Evolutionary conservation across 169 alveolate genomes (phyloP), one percentile per base, ranked within the genome.

Genomic region (Perkinsus chesapeaki): DNA sequence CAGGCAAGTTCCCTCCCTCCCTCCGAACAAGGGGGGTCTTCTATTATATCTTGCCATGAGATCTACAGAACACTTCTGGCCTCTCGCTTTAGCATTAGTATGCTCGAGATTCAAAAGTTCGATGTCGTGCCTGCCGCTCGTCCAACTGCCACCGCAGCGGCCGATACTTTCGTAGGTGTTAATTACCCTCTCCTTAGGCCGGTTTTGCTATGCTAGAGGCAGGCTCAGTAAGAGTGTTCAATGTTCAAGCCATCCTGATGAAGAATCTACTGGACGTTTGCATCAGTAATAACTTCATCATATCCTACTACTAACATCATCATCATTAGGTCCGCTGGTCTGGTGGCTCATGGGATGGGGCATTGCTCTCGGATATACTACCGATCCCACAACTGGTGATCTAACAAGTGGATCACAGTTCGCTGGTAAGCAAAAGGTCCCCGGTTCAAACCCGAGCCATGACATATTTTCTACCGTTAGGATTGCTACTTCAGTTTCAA

Each of bases 131-230:
- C n/a, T n/a, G n/a, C n/a, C n/a, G n/a, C n/a, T n/a, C n/a, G n/a
- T n/a, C n/a, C n/a, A n/a, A n/a, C n/a, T n/a, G n/a, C n/a, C n/a
- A n/a, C n/a, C n/a, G n/a, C n/a, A n/a, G n/a, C n/a, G n/a, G n/a
- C n/a, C n/a, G n/a, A n/a, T n/a, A n/a, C n/a, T n/a, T n/a, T n/a
- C n/a, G n/a, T n/a, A n/a, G n/a, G n/a, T n/a, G n/a, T n/a, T n/a
- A n/a, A n/a, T n/a, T n/a, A n/a, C n/a, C n/a, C n/a, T n/a, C 82
- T 60, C 82, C 12, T 60, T 93, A 93, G 37, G 94, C 94, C 31
- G 94, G 94, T 34, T 93, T 93, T 39, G 73, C 93, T 37, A 47
- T 91, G 91, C 92, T 93, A 82, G 94, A 93, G 92, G 39, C 93
- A 0, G 94, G 94, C 91, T 38, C 48, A 73, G 91, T 92, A 60